phyloP scores from a whole-genome alignment of 2,329 filamentous ascomycete species.

The Aspergillus uvarum region DNA sequence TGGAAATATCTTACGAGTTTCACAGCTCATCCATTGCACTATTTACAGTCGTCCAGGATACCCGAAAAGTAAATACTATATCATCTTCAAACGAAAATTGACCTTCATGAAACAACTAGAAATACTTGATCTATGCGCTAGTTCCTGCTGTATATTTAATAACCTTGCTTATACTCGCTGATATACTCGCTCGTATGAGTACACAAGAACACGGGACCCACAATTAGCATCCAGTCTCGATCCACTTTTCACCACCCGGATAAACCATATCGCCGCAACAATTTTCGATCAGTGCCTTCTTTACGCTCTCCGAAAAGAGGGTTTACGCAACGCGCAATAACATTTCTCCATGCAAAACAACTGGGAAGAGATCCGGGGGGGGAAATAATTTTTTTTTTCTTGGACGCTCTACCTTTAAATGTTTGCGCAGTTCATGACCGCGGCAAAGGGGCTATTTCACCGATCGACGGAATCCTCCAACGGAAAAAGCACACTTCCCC shows the following conservation, averaged over 20 bases:
- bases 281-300: not conserved
- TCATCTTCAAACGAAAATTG: too few species aligned
- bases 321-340: slow-evolving; percentile 13
- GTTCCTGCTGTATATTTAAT: too few species aligned
- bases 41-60: too few species aligned
- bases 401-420: slow-evolving; percentile 29
- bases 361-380: not conserved
- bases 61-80: not conserved
- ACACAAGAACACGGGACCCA: not conserved
- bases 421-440: slow-evolving; percentile 44
- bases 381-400: not conserved
- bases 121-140: too few species aligned
- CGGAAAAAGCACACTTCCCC: slow-evolving; percentile 5
- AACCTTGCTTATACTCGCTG: too few species aligned
- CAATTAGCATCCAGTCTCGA: not conserved
- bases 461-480: slow-evolving; percentile 25
- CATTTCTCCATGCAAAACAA: slow-evolving; percentile 15
- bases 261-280: slow-evolving; percentile 8
- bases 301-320: not conserved
- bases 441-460: slow-evolving; percentile 43
- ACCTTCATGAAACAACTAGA: too few species aligned
- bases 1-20: not conserved
- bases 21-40: too few species aligned
- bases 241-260: slow-evolving; percentile 15
- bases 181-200: not conserved